Evolutionary conservation across 768 basidiomycete genomes (phyloP), one percentile per base, ranked within the genome.

Genomic region (Suillus subaureus): DNA sequence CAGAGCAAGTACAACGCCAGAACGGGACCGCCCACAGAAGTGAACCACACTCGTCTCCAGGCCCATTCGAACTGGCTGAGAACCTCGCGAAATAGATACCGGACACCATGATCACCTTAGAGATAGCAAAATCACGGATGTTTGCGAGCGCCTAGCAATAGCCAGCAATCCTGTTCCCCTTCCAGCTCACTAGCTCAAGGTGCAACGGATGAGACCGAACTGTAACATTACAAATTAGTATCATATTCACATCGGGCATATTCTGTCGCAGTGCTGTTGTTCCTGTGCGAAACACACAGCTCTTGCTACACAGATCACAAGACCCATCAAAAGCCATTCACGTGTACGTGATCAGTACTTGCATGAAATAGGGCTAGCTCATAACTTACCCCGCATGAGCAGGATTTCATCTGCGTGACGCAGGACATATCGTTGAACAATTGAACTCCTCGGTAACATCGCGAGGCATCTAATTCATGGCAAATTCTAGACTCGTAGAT

Each of bases 91-190:
- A 12, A 39, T 39, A 43, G 42, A 35, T 35, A 13, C 47, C 23
- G 47, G 23, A 51, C 6, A 11, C 51, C 28, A 18, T 21, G 18
- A 58, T 45, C 26, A 28, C 52, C 33, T 37, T 62, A 9, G 47
- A n/a, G 62, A 63, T 37, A 31, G 28, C 56, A 28, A 23, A 28
- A 28, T 56, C 39, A 58, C 54, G 61, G 61, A 28, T 26, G 61
- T 62, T 49, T 2, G 61, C 43, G 43, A 60, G 3, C 15, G 23
- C 37, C 31, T 33, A 58, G 18, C 11, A 28, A n/a, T 6, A 21
- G n/a, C 45, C 21, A 61, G 39, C 9, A 51, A n/a, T 23, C 4
- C 15, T 40, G 16, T 28, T 40, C 58, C 56, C 56, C 58, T 60
- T 60, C 26, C 40, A 43, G 58, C 40, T 21, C 26, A 40, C 39